These are phyloP conservation scores for Suillus ampliporus DNA, from an alignment of 768 basidiomycete species.

Conservation along the genomic window DNA sequence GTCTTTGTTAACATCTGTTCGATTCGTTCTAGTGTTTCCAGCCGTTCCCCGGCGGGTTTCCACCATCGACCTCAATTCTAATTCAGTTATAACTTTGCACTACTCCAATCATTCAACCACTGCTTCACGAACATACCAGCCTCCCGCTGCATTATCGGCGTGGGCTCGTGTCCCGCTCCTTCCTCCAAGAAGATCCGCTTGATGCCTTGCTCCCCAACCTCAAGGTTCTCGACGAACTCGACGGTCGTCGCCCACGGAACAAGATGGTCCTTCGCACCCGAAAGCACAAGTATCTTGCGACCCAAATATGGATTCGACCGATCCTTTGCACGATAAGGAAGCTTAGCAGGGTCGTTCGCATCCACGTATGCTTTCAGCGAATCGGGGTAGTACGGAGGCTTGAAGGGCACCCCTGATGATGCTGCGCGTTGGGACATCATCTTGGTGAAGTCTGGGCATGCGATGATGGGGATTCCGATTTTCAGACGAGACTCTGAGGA, in stretches of 20 bases:
- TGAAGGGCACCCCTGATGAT: constrained; percentile 46
- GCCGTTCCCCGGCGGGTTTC: too few species aligned
- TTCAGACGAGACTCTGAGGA: constrained; percentile 50
- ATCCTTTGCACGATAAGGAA: constrained; percentile 44
- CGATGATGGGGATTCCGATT: constrained; percentile 60
- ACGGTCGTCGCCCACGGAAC: constrained; percentile 70
- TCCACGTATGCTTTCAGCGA: constrained; percentile 55
- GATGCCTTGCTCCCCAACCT: constrained; percentile 56
- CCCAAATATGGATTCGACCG: constrained; percentile 63
- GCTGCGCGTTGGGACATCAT: constrained; percentile 65
- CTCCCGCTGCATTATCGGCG: constrained; percentile 61
- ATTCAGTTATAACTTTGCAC: too few species aligned
- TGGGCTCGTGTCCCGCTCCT: constrained; percentile 67
- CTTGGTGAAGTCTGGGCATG: constrained; percentile 70
- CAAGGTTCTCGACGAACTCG: constrained; percentile 59
- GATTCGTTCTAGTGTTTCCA: too few species aligned
- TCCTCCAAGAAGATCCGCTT: constrained; percentile 61
- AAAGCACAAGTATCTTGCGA: constrained; percentile 76
- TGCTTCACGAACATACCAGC: constrained; percentile 37
- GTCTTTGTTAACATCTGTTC: too few species aligned
- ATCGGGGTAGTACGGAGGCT: constrained; percentile 62
- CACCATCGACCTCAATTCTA: too few species aligned
- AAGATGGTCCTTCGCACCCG: constrained; percentile 65
- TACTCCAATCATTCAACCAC: constrained; percentile 31
- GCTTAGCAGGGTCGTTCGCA: constrained; percentile 49